Percentiles rank a stretch among this genome's conserved stretches.
These are phyloP conservation scores for Ogataea neopini DNA, from an alignment of 805 yeast genomes.

Conservation along the genomic window DNA sequence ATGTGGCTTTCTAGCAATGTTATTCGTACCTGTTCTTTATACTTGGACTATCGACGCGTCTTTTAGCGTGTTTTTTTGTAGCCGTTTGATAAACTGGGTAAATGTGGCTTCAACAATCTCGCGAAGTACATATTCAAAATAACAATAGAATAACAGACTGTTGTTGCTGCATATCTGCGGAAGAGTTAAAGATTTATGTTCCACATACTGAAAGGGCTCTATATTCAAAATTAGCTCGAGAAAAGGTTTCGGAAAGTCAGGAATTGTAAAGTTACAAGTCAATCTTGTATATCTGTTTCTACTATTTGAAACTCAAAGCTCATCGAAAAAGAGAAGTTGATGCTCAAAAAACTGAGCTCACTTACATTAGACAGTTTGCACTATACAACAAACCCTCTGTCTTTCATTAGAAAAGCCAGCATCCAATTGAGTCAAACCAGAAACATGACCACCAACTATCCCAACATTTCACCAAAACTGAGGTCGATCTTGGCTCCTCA, in stretches of 20 bases:
- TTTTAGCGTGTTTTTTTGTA: conserved; percentile 1
- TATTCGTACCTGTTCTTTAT: too few relatives aligned
- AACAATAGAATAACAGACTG: conserved; percentile 1
- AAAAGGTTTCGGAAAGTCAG: background rate
- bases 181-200: background rate
- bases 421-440: background rate
- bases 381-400: background rate
- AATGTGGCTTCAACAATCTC: conserved; percentile 1
- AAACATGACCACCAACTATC: conserved; percentile 23
- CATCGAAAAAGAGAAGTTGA: background rate
- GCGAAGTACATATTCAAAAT: background rate
- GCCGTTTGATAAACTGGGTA: conserved; percentile 4
- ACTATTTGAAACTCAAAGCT: background rate
- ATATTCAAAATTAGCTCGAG: background rate
- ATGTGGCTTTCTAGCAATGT: too few relatives aligned
- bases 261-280: background rate
- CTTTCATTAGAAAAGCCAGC: background rate
- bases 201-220: conserved; percentile 6
- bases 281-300: background rate
- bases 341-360: conserved; percentile 1
- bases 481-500: conserved; percentile 30
- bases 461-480: conserved; percentile 30
- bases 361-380: background rate
- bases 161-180: conserved; percentile 5
- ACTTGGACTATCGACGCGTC: conserved; percentile 2